phyloP scores from a whole-genome alignment of 1,139 yeast genomes.

The Yamadazyma diospyri region DNA sequence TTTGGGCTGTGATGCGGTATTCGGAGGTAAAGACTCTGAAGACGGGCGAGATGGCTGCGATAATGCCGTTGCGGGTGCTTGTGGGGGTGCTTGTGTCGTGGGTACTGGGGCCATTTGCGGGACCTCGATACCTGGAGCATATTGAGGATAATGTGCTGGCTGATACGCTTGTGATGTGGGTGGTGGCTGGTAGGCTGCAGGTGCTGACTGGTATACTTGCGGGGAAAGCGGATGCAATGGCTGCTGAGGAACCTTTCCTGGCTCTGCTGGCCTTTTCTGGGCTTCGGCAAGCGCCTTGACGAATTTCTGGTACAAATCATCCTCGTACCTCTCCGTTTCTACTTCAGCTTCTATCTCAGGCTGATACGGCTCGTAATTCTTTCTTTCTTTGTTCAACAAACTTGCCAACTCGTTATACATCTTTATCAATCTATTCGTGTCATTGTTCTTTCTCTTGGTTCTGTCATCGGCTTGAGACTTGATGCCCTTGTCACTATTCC shows the following conservation, averaged over 20 bases:
- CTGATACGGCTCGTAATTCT: background rate
- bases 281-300: slow-evolving; percentile 10
- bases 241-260: background rate
- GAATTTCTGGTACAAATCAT: slow-evolving; percentile 15
- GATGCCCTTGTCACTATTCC: too few species aligned
- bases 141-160: background rate
- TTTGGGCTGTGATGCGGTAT: background rate
- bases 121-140: too few species aligned
- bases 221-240: background rate
- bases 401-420: slow-evolving; percentile 18
- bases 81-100: background rate
- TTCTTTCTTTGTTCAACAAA: slow-evolving; percentile 13
- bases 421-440: slow-evolving; percentile 9
- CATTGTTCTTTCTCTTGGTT: slow-evolving; percentile 1
- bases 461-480: background rate
- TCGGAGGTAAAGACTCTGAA: too few species aligned
- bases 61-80: background rate
- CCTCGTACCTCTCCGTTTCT: slow-evolving; percentile 10
- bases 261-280: background rate
- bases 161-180: too few species aligned
- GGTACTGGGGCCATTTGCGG: background rate
- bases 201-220: too few species aligned
- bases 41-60: too few species aligned
- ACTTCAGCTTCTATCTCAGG: background rate
- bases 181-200: slow-evolving; percentile 1